Percentiles rank a stretch among this genome's conserved stretches.
phyloP scores from a whole-genome alignment of 1,284 basidiomycete genomes.

The Gomphus sp. region DNA sequence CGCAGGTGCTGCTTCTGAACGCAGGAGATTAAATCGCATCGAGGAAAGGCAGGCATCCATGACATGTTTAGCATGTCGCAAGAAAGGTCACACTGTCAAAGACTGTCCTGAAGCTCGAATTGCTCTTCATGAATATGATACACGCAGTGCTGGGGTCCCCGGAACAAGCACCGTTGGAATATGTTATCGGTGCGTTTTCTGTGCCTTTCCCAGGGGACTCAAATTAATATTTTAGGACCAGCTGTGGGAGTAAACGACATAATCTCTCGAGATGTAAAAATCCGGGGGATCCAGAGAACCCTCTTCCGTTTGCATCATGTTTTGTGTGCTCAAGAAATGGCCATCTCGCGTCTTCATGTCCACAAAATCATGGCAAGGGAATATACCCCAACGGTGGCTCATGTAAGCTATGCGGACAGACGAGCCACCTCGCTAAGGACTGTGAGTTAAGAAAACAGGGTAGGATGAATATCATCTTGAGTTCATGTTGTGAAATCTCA shows the following conservation, averaged over 20 bases:
- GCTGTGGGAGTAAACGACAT: constrained; percentile 79
- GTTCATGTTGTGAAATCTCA: neutral
- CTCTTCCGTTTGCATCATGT: constrained; percentile 84
- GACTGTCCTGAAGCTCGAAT: constrained; percentile 61
- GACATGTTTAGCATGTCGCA: constrained; percentile 83
- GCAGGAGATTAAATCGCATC: constrained; percentile 58
- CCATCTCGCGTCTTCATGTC: constrained; percentile 76
- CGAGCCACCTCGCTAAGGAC: constrained; percentile 79
- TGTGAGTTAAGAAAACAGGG: constrained; percentile 62
- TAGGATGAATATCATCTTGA: constrained; percentile 15
- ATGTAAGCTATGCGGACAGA: constrained; percentile 84
- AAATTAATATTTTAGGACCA: constrained; percentile 21
- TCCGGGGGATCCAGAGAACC: constrained; percentile 51
- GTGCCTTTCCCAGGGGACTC: too few species aligned
- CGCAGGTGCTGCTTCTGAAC: constrained; percentile 37
- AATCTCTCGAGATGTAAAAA: constrained; percentile 71
- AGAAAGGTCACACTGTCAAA: constrained; percentile 76
- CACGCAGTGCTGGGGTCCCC: constrained; percentile 7
- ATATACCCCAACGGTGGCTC: constrained; percentile 88
- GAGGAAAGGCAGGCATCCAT: constrained; percentile 50
- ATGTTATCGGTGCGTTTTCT: constrained; percentile 65
- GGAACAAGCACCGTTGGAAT: constrained; percentile 47
- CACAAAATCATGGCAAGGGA: constrained; percentile 71
- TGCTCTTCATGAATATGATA: constrained; percentile 18
- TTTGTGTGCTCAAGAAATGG: constrained; percentile 81